A percentile compares a stretch with the other conserved stretches of the same genome.
phyloP scores from a whole-genome alignment of 345 rosid species.

The Salix udensis region DNA sequence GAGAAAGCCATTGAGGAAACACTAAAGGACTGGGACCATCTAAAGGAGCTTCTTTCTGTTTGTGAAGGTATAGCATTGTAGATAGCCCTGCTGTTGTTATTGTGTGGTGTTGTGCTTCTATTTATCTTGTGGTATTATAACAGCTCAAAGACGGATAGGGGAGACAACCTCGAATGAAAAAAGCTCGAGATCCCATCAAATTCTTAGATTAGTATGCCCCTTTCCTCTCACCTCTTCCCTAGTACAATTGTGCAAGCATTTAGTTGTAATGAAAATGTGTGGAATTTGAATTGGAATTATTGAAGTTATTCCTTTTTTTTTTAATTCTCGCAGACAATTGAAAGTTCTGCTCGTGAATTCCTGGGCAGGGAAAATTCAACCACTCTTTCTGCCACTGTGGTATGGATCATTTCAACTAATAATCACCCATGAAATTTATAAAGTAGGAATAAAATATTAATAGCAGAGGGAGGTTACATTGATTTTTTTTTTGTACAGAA shows the following conservation, averaged over 20 bases:
- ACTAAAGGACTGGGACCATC: constrained; percentile 82
- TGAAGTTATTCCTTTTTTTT: constrained; percentile 1
- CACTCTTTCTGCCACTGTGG: constrained; percentile 90
- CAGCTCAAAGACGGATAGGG: constrained; percentile 91
- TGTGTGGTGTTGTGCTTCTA: constrained; percentile 13
- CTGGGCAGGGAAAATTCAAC: constrained; percentile 88
- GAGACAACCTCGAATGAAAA: constrained; percentile 88
- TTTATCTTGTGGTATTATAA: constrained; percentile 19
- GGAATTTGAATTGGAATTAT: background rate
- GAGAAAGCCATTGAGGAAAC: constrained; percentile 80
- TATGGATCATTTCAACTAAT: constrained; percentile 25
- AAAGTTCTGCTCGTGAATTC: constrained; percentile 94
- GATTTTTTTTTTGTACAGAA: constrained; percentile 49
- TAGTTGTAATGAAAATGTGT: background rate
- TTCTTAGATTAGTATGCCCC: constrained; percentile 70
- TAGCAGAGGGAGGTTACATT: background rate
- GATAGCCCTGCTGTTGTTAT: constrained; percentile 4
- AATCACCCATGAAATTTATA: background rate
- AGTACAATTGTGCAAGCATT: constrained; percentile 13
- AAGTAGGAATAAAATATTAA: background rate
- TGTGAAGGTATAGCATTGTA: constrained; percentile 70
- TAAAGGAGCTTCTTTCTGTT: constrained; percentile 71
- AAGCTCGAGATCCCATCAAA: constrained; percentile 99
- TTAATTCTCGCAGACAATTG: constrained; percentile 58
- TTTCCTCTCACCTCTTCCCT: constrained; percentile 2